These are phyloP conservation scores for Geotrichum klebahnii DNA, from an alignment of 1,139 yeast species.

Conservation along the genomic window DNA sequence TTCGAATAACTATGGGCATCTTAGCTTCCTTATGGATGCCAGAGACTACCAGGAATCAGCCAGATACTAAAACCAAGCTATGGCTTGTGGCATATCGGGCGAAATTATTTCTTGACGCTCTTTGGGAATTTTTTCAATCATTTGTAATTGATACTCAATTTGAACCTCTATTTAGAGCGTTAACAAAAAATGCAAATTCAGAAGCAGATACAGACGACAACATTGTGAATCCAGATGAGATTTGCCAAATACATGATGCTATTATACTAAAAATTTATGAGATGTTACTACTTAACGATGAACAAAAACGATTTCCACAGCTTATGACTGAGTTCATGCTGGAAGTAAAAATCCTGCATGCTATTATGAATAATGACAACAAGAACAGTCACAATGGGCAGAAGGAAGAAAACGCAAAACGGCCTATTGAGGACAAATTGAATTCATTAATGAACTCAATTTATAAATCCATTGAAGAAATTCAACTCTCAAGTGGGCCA, in stretches of 20 bases:
- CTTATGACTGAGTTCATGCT: conserved; percentile 23
- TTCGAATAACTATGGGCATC: conserved; percentile 21
- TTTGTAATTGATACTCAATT: conserved; percentile 25
- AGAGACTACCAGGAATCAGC: conserved; percentile 2
- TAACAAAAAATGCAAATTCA: conserved; percentile 8
- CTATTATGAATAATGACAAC: not conserved
- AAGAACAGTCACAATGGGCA: too few species aligned
- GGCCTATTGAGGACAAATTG: not conserved
- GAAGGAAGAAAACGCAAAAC: too few species aligned
- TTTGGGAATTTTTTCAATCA: conserved; percentile 31
- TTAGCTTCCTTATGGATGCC: conserved; percentile 23
- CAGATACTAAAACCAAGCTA: not conserved
- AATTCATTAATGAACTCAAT: not conserved
- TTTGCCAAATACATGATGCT: conserved; percentile 21
- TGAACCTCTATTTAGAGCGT: conserved; percentile 5
- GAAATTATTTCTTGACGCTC: conserved; percentile 12
- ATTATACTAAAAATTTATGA: conserved; percentile 22
- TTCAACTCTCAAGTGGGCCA: conserved; percentile 3
- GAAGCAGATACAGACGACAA: conserved; percentile 18
- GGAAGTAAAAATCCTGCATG: conserved; percentile 10
- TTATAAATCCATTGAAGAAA: conserved; percentile 9
- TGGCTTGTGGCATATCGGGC: conserved; percentile 4
- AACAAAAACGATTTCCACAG: conserved; percentile 19
- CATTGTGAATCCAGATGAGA: conserved; percentile 27
- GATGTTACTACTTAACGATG: conserved; percentile 23